phyloP scores from a whole-genome alignment of 148 eudicot genomes.

The Vaccinium corymbosum region DNA sequence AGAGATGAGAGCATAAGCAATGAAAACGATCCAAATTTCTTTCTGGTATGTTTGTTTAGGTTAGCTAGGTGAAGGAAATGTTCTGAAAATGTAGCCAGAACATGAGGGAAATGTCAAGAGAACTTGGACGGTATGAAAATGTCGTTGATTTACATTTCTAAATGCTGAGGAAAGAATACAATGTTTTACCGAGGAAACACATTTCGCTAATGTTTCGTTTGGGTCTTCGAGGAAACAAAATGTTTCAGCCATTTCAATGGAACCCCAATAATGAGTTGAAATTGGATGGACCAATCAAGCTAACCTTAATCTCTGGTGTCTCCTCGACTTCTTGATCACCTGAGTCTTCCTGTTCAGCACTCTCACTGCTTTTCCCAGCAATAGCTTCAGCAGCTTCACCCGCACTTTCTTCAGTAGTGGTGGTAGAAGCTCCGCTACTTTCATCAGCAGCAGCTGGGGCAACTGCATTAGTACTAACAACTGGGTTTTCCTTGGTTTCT shows the following conservation, averaged over 20 bases:
- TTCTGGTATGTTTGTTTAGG: neutral
- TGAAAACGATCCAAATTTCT: neutral
- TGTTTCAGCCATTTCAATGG: neutral
- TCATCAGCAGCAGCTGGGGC: constrained; percentile 27
- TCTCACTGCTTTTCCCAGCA: constrained; percentile 41
- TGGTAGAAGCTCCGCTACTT: constrained; percentile 25
- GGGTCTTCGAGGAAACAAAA: neutral
- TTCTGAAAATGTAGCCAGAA: neutral
- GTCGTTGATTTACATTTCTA: neutral
- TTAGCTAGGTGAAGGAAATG: neutral
- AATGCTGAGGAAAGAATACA: neutral
- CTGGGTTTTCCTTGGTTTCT: constrained; percentile 46
- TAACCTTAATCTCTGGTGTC: constrained; percentile 68
- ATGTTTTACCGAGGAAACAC: neutral
- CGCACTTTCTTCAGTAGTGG: constrained; percentile 31
- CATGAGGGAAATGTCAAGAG: neutral
- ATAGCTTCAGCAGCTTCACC: constrained; percentile 25
- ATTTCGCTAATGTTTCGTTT: neutral
- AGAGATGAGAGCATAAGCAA: constrained; percentile 4
- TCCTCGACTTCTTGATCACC: constrained; percentile 52
- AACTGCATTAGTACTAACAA: constrained; percentile 32
- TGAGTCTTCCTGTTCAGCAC: constrained; percentile 46
- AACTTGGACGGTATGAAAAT: neutral
- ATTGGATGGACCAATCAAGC: constrained; percentile 6
- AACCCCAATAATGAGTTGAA: neutral